These are phyloP conservation scores for Chaetomiaceae sp. DNA, from an alignment of 2,329 filamentous ascomycete species.

Conservation along the genomic window DNA sequence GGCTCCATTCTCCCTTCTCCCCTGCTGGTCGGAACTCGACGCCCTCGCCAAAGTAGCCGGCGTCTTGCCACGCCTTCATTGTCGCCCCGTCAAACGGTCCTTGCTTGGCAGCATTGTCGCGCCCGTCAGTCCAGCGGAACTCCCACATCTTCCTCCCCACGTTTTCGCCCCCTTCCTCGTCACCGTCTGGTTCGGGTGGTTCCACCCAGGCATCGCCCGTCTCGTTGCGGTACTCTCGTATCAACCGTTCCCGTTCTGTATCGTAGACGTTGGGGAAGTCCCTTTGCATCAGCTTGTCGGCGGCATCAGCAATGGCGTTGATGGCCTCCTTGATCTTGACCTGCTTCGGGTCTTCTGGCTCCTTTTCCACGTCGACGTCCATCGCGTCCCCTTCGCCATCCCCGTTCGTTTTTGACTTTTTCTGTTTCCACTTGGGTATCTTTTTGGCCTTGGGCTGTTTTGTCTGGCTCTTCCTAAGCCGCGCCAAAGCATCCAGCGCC, in stretches of 20 bases:
- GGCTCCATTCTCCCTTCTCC: slow-evolving; percentile 39
- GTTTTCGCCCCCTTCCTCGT: slow-evolving; percentile 29
- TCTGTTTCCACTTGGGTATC: slow-evolving; percentile 64
- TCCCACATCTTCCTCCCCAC: slow-evolving; percentile 63
- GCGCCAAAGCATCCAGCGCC: slow-evolving; percentile 77
- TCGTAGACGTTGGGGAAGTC: slow-evolving; percentile 92
- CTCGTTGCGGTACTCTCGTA: slow-evolving; percentile 77
- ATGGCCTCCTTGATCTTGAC: slow-evolving; percentile 67
- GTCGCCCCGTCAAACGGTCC: slow-evolving; percentile 81
- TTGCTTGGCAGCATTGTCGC: slow-evolving; percentile 73
- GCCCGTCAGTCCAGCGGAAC: slow-evolving; percentile 85
- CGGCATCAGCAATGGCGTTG: slow-evolving; percentile 79
- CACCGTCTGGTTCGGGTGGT: slow-evolving; percentile 30
- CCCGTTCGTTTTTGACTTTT: slow-evolving; percentile 55
- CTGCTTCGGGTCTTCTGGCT: slow-evolving; percentile 64
- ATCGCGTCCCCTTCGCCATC: slow-evolving; percentile 52
- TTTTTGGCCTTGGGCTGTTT: slow-evolving; percentile 57
- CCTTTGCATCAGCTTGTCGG: slow-evolving; percentile 77
- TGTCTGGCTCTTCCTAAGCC: slow-evolving; percentile 65
- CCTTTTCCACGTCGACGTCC: slow-evolving; percentile 64
- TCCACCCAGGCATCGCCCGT: slow-evolving; percentile 80
- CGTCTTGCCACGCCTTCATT: slow-evolving; percentile 88
- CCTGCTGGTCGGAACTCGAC: slow-evolving; percentile 69
- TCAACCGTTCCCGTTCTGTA: slow-evolving; percentile 74
- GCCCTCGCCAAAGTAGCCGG: slow-evolving; percentile 87